Conservation (phyloP, 2,329 filamentous ascomycete genomes). For the Botrytis squamosa region DNA sequence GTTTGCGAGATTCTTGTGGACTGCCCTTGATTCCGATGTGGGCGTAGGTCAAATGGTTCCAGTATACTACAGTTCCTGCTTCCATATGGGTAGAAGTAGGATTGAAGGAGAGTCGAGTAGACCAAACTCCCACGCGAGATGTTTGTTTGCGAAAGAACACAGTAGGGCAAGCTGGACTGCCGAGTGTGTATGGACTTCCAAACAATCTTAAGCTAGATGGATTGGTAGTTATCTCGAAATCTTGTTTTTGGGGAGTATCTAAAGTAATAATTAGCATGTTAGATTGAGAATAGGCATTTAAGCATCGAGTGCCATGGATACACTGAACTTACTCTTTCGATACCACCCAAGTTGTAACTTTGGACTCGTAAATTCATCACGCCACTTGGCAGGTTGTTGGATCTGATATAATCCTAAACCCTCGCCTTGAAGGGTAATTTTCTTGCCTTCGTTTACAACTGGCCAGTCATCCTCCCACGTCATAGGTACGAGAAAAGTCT, state of each 20-base stretch:
- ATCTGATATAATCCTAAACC: constrained; percentile 1
- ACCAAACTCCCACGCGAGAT: constrained; percentile 5
- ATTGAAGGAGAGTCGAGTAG: not conserved
- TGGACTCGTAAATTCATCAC: constrained; percentile 1
- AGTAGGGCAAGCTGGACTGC: constrained; percentile 1
- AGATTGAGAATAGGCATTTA: not conserved
- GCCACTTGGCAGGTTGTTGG: not conserved
- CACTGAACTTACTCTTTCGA: constrained; percentile 3
- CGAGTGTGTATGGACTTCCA: constrained; percentile 1
- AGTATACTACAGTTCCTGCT: constrained; percentile 8
- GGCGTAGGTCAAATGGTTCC: not conserved
- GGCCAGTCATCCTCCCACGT: constrained; percentile 55
- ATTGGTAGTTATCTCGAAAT: not conserved
- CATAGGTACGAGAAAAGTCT: constrained; percentile 50
- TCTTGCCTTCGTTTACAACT: constrained; percentile 24
- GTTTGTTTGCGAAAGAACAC: constrained; percentile 15
- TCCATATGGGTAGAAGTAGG: not conserved
- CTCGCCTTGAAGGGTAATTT: not conserved
- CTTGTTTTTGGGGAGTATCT: constrained; percentile 3
- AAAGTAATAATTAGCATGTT: not conserved
- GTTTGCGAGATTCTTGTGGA: not conserved
- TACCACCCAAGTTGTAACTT: constrained; percentile 15
- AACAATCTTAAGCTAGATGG: not conserved
- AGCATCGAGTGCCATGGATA: fast-evolving
- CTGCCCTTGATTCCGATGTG: not conserved